Conservation (phyloP, 495 filamentous ascomycete genomes). For the Tuber brumale region DNA sequence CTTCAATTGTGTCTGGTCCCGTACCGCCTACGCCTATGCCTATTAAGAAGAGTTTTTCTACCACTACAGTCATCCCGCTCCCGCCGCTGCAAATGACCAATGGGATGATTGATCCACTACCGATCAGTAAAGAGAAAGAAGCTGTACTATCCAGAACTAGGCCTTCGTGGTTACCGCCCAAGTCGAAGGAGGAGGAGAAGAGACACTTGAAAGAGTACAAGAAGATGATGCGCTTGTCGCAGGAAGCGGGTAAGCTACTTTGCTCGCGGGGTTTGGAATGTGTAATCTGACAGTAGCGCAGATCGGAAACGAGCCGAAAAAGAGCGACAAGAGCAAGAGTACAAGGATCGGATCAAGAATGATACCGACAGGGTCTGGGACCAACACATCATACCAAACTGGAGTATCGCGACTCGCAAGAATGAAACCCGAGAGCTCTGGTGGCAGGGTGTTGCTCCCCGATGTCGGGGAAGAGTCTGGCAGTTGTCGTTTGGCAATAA, state of each 20-base stretch:
- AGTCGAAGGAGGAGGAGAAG: conserved; percentile 86
- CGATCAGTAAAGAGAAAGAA: conserved; percentile 94
- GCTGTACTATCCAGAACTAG: conserved; percentile 82
- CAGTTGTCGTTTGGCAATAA: conserved; percentile 80
- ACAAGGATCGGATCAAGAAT: conserved; percentile 56
- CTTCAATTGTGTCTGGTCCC: background rate
- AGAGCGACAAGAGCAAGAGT: conserved; percentile 47
- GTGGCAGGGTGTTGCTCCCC: conserved; percentile 84
- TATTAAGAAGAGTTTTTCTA: conserved; percentile 45
- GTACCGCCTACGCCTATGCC: conserved; percentile 44
- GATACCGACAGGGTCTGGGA: conserved; percentile 77
- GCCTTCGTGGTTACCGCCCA: conserved; percentile 92
- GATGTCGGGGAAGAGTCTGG: conserved; percentile 80
- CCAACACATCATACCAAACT: conserved; percentile 76
- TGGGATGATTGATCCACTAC: conserved; percentile 92
- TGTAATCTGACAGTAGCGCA: conserved; percentile 22
- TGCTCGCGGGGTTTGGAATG: background rate
- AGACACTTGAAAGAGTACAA: conserved; percentile 87
- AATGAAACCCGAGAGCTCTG: conserved; percentile 78
- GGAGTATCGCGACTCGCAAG: conserved; percentile 67
- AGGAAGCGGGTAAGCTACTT: conserved; percentile 56
- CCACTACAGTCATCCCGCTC: conserved; percentile 54
- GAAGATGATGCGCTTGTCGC: conserved; percentile 77
- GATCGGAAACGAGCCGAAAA: conserved; percentile 51
- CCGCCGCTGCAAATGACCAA: conserved; percentile 80